These are phyloP conservation scores for Cyberlindnera euphorbiiphila DNA, from an alignment of 805 yeast species.

Conservation along the genomic window DNA sequence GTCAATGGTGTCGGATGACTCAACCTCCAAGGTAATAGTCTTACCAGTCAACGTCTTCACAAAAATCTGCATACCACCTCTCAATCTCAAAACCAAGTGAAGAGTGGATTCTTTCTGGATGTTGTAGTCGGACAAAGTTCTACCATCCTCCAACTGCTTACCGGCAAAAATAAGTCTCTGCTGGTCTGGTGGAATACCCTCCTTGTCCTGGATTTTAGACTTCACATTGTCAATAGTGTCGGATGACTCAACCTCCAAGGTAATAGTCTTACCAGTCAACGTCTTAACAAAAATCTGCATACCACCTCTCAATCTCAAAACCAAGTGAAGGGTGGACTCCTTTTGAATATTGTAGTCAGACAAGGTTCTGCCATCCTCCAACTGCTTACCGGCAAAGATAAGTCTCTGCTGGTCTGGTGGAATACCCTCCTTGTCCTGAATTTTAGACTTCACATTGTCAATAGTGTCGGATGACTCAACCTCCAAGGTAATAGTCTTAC, in stretches of 20 bases:
- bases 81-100: constrained; percentile 79
- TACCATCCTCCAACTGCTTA: constrained; percentile 94
- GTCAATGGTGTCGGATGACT: constrained; percentile 92
- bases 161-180: constrained; percentile 95
- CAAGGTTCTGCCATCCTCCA: constrained; percentile 92
- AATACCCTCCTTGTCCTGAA: constrained; percentile 94
- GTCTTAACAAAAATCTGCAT: constrained; percentile 97
- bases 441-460: constrained; percentile 92
- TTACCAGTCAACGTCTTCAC: constrained; percentile 97
- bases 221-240: constrained; percentile 95
- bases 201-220: constrained; percentile 94
- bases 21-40: constrained; percentile 93
- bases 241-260: constrained; percentile 88
- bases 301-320: constrained; percentile 82
- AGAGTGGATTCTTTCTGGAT: constrained; percentile 91
- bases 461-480: constrained; percentile 94
- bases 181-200: constrained; percentile 96
- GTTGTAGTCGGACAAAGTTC: constrained; percentile 92
- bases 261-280: constrained; percentile 95
- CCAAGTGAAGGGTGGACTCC: constrained; percentile 85
- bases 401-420: constrained; percentile 97
- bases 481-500: constrained; percentile 83
- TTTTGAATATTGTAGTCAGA: constrained; percentile 95
- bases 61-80: constrained; percentile 92
- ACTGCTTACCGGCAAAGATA: constrained; percentile 93